Evolutionary conservation across 257 asterid species (phyloP), one percentile per base, ranked within the genome.

Genomic region (Paraleonurus japonicus): DNA sequence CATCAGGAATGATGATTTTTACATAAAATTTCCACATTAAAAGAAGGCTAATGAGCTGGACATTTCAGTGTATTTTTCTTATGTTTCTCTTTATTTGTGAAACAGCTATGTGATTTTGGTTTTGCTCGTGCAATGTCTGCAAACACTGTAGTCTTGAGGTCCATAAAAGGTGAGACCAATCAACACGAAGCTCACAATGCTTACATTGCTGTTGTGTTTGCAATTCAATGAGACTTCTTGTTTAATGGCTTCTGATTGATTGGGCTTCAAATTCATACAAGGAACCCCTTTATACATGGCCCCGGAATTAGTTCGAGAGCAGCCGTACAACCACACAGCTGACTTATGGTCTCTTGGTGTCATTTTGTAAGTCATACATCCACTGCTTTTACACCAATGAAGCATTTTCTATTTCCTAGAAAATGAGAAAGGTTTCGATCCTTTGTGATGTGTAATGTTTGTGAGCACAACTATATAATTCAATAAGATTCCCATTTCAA

Each of bases 261-360:
- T 72, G 70, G 72, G 45, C 75, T 69, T 48, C 66, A 13, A 61
- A 61, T 48, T 71, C 68, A 60, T 71, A 5, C 70, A 78, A 95
- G 99, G 99, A 72, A 95, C 98, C 75, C 99, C 99, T 24, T 81
- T 95, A 66, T 95, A 95, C 88, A 95, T 95, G 99, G 99, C 99
- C 66, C 98, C 99, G 27, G 99, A 95, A 82, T 85, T 95, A 85
- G 98, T 95, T 75, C 86, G 99, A 54, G 99, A 95, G 81, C 99
- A 95, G 69, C 99, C 99, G n/a, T 94, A 95, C 87, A 95, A 95
- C 81, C 97, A 95, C 81, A 89, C 97, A 78, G 99, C 98, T 68
- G 99, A 95, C 83, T 84, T 95, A 70, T 95, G 99, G 99, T 95
- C 99, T 68, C 99, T 95, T 79, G 98, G 99, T 67, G 98, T 95